Conservation (phyloP, 1,284 basidiomycete species). For the Apiotrichum akiyoshidainum region DNA sequence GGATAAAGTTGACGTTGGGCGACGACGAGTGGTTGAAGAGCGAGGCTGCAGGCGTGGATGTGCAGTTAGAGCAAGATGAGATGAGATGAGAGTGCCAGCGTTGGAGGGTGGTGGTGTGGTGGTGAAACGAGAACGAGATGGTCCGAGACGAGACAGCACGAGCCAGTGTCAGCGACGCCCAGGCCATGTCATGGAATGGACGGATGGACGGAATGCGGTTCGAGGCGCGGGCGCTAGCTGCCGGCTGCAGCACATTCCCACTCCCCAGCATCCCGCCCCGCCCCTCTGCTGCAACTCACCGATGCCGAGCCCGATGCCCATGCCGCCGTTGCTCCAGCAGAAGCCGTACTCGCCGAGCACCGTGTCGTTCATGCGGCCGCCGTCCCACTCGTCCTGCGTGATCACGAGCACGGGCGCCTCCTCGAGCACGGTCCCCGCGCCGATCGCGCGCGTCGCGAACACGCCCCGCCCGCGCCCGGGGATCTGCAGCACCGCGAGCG, state of each 20-base stretch:
- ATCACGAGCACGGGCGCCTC: conserved; percentile 83
- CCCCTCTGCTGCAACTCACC: conserved; percentile 55
- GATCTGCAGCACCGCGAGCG: conserved; percentile 35
- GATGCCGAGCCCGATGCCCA: conserved; percentile 82
- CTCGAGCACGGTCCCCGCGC: conserved; percentile 68
- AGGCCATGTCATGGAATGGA: too few relatives aligned
- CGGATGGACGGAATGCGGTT: too few relatives aligned
- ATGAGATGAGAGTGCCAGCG: too few relatives aligned
- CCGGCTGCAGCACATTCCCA: neutral
- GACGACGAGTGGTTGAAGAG: conserved; percentile 51
- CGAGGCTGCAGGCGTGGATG: conserved; percentile 34
- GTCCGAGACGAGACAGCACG: too few relatives aligned
- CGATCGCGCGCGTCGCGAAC: conserved; percentile 58
- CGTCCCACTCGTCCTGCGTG: conserved; percentile 65
- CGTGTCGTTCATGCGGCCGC: conserved; percentile 61
- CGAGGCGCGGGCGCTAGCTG: too few relatives aligned
- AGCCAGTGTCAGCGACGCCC: too few relatives aligned
- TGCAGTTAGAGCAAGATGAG: neutral
- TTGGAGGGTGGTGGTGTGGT: too few relatives aligned
- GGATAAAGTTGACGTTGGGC: conserved; percentile 50
- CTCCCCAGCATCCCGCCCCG: neutral
- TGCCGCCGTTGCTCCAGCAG: conserved; percentile 70
- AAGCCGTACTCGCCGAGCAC: conserved; percentile 81
- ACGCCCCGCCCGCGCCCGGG: conserved; percentile 45
- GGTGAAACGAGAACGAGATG: too few relatives aligned